These are phyloP conservation scores for Trypanosoma platydactyli DNA, from an alignment of 208 protist species.

Conservation along the genomic window DNA sequence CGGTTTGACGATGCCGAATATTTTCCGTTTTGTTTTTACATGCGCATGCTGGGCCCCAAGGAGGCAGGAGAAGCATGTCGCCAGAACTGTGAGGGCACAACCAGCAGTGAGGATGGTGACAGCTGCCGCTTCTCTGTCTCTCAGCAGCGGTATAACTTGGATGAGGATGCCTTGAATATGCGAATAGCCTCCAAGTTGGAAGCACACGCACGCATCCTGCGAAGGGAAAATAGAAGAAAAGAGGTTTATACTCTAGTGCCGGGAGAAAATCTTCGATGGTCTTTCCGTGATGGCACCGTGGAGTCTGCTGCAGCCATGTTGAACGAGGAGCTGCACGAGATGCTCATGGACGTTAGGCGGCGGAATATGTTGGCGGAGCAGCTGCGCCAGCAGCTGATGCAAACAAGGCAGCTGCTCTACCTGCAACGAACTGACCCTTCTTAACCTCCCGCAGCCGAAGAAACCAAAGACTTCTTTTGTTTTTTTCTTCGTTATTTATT, in stretches of 20 bases:
- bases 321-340: slow-evolving; percentile 54
- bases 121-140: slow-evolving; percentile 19
- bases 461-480: too few relatives aligned
- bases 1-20: slow-evolving; percentile 23
- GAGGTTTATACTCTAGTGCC: not conserved
- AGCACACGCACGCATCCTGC: slow-evolving; percentile 5
- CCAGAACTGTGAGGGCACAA: not conserved
- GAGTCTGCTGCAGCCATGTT: slow-evolving; percentile 43
- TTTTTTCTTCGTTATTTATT: too few relatives aligned
- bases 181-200: slow-evolving; percentile 38
- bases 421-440: not conserved
- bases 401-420: slow-evolving; percentile 31
- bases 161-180: slow-evolving; percentile 28
- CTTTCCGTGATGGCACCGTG: slow-evolving; percentile 52
- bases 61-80: not conserved
- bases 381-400: slow-evolving; percentile 39
- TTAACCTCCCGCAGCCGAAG: not conserved
- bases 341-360: slow-evolving; percentile 42
- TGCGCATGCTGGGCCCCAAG: slow-evolving; percentile 35
- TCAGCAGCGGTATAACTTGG: slow-evolving; percentile 15
- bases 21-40: slow-evolving; percentile 68
- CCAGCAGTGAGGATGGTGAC: slow-evolving; percentile 8
- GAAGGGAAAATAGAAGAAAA: slow-evolving; percentile 11
- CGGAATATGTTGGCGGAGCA: slow-evolving; percentile 34
- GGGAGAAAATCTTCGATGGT: not conserved